Base-by-base conservation (phyloP, 2,329 filamentous ascomycete species). In the Aspergillus proliferans region DNA sequence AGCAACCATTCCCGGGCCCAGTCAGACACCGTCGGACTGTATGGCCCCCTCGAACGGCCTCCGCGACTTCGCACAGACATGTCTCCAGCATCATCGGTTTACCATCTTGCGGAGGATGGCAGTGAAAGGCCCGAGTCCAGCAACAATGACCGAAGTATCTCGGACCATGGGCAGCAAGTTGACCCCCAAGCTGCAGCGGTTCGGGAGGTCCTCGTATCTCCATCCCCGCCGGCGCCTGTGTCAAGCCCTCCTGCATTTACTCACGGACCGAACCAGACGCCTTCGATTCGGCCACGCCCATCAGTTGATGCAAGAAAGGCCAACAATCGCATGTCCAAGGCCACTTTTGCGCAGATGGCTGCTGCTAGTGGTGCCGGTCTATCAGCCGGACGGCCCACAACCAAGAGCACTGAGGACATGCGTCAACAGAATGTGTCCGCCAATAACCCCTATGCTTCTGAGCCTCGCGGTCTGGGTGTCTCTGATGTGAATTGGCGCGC, bases 321-420 rank as follows among this genome's bases (percentile, higher is more conserved):
- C 46, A 93, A 89, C 58, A 90, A 86, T 58, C 85, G 89, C 19
- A 84, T 97, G 66, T 95, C 93, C 22, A 81, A 78, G 57, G 84
- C 83, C 1, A 97, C 92, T 1, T 76, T 96, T 42, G 79, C 84
- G 41, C 89, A 96, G 64, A 77, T 97, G 64, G 83, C 82, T 28
- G 86, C 85, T 56, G 86, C 58, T 12, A 21, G 38, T 19, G 19
- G 19, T 40, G n/a, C 86, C 5, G 18, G 38, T 22, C 19, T 38
- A 38, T 8, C 9, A 19, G 34, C 34, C 6, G n/a, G n/a, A 18
- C 3, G 34, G 4, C 6, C 34, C 34, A 8, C 34, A n/a, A 36
- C 34, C 34, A 36, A 36, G 14, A 36, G 34, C 34, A 36, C 14
- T 6, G 34, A 36, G 15, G 15, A 18, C 15, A 18, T 36, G 34